Evolutionary conservation across 352 stramenopile genomes (phyloP).

Genomic region (Phytophthora melonis): DNA sequence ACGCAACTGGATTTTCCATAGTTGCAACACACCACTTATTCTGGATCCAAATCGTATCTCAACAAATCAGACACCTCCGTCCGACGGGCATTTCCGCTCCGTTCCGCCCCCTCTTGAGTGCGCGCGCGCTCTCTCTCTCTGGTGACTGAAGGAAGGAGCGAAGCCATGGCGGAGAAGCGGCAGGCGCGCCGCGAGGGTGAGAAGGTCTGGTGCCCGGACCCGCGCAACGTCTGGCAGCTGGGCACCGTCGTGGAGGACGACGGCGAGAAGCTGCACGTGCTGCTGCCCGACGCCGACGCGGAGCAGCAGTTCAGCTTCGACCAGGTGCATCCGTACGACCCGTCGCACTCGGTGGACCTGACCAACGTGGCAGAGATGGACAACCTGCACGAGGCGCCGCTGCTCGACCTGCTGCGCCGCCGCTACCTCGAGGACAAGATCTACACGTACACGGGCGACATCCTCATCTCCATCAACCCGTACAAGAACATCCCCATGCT

Average conservation of each 20-base stretch:
- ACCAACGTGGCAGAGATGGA: conserved; percentile 95
- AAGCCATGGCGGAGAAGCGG: conserved; percentile 58
- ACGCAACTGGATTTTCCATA: conserved; percentile 8
- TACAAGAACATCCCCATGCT: conserved; percentile 96
- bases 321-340: conserved; percentile 92
- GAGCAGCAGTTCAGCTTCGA: conserved; percentile 85
- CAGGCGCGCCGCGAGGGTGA: conserved; percentile 78
- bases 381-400: conserved; percentile 92
- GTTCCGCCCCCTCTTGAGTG: conserved; percentile 14
- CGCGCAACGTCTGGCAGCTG: conserved; percentile 89
- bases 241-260: conserved; percentile 89
- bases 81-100: background rate
- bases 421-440: conserved; percentile 93
- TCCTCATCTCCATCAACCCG: conserved; percentile 97
- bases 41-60: conserved; percentile 26
- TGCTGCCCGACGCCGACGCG: conserved; percentile 79
- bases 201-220: conserved; percentile 89
- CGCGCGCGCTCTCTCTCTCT: background rate
- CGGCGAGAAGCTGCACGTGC: conserved; percentile 85
- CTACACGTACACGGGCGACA: conserved; percentile 96
- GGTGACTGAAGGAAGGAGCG: too few relatives aligned
- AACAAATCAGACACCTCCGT: conserved; percentile 29
- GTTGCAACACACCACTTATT: conserved; percentile 11
- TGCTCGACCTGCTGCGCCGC: conserved; percentile 89
- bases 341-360: conserved; percentile 89